phyloP scores from a whole-genome alignment of 306 rosid species.

The Malus sylvestris region DNA sequence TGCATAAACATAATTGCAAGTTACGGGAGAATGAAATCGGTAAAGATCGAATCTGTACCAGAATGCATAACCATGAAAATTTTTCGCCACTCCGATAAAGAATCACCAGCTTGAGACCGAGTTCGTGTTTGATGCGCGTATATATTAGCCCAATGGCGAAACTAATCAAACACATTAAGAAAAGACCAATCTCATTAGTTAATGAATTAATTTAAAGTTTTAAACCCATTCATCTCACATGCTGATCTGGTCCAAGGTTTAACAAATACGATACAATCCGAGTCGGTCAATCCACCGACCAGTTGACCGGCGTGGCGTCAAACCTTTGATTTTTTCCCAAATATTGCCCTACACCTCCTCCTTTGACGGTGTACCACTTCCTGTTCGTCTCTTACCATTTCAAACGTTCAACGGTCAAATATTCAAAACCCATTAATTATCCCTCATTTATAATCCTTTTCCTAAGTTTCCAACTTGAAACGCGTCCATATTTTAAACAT shows the following conservation, averaged over 20 bases:
- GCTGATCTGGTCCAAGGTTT: not conserved
- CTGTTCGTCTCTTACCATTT: conserved; percentile 16
- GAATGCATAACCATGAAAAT: too few relatives aligned
- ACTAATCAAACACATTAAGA: too few relatives aligned
- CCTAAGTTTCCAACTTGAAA: conserved; percentile 5
- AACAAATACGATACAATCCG: not conserved
- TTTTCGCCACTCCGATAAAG: too few relatives aligned
- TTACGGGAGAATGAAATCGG: too few relatives aligned
- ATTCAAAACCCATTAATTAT: conserved; percentile 13
- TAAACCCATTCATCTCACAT: too few relatives aligned
- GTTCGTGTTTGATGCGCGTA: too few relatives aligned
- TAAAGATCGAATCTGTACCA: rapidly evolving
- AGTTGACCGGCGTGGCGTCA: conserved; percentile 11
- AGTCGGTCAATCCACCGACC: conserved; percentile 27
- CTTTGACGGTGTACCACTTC: not conserved
- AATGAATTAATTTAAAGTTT: too few relatives aligned
- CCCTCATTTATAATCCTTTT: not conserved
- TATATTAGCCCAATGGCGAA: too few relatives aligned
- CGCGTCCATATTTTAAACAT: not conserved
- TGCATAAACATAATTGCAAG: too few relatives aligned
- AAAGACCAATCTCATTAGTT: too few relatives aligned
- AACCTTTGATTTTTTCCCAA: conserved; percentile 17
- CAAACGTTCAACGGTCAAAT: conserved; percentile 38
- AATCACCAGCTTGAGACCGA: too few relatives aligned
- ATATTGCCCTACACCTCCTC: not conserved